Base-by-base conservation (phyloP, 805 yeast genomes). In the Zygosaccharomyces rouxii region DNA sequence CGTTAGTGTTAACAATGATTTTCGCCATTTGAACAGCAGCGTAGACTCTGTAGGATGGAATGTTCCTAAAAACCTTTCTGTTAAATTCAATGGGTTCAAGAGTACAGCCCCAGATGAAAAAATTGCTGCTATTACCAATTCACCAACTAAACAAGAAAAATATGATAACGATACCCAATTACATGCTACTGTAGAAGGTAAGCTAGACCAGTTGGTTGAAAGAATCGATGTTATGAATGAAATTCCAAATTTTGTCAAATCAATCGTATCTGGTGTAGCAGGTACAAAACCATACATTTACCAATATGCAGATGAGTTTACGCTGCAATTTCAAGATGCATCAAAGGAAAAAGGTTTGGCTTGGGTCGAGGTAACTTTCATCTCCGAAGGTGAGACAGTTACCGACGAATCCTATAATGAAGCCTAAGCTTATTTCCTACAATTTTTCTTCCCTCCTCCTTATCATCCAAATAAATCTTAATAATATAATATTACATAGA, bases 171-270 rank as follows among this genome's bases (percentile, higher is more conserved):
- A 23, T 14, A 46, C 33, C 63, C 16, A 39, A 38, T 73, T 77
- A 22, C 71, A 67, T 41, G 85, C 79, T 41, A 67, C 64, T 9
- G 79, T 86, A 18, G 63, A 59, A 35, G 97, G 96, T 52, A 71
- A 75, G 19, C 75, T 92, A 56, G 65, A 66, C 14, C 72, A 75
- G 40, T 70, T 87, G 52, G 81, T 88, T 45, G 97, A 89, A 72
- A 82, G 98, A 65, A 90, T 94, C 50, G 99, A 94, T 70, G 98
- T 94, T 51, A 89, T 94, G 97, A 87, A 89, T 44, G 98, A 94
- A 71, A 84, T 94, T 50, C 99, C 99, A 23, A 83, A 80, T 54
- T 89, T 94, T 69, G 95, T 94, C 57, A 94, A 92, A 72, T 86
- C 83, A 59, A 86, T 94, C 50, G 98, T 88, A 40, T 81, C 90